Evolutionary conservation across 768 basidiomycete species (phyloP).

Genomic region (Collybia sordida): DNA sequence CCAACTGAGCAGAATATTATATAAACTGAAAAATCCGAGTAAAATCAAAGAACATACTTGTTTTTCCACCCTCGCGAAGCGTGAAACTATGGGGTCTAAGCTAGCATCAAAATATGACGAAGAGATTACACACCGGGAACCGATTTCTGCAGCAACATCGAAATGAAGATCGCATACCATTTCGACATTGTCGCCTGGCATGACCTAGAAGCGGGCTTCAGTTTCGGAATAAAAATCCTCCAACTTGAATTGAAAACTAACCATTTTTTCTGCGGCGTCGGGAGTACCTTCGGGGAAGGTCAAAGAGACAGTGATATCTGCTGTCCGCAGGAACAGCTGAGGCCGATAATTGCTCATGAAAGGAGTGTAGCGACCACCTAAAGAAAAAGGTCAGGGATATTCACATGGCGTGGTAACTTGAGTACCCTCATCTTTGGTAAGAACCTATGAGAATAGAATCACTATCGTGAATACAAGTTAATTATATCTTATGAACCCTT

Average conservation of each 20-base stretch:
- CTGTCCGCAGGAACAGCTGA: constrained; percentile 94
- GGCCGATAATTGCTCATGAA: constrained; percentile 96
- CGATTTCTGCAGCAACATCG: constrained; percentile 88
- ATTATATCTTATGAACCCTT: background rate
- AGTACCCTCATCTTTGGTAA: constrained; percentile 81
- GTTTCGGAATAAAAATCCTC: background rate
- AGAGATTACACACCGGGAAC: constrained; percentile 57
- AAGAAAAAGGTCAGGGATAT: constrained; percentile 1
- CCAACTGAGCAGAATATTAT: constrained; percentile 62
- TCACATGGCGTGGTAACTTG: constrained; percentile 9
- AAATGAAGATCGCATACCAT: constrained; percentile 81
- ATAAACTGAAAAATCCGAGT: constrained; percentile 3
- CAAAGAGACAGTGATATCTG: constrained; percentile 84
- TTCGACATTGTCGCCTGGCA: constrained; percentile 98
- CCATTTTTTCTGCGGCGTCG: constrained; percentile 87
- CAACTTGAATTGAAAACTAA: too few species aligned
- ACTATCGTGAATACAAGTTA: background rate
- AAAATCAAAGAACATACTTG: constrained; percentile 52
- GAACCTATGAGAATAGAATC: constrained; percentile 42
- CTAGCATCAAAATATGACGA: background rate
- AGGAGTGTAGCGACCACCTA: constrained; percentile 81
- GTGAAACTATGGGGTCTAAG: constrained; percentile 59
- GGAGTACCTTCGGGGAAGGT: constrained; percentile 85
- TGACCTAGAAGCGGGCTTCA: constrained; percentile 50
- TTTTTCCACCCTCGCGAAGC: constrained; percentile 92